phyloP scores from a whole-genome alignment of 164 flowering plant species.

The Akebia trifoliata region DNA sequence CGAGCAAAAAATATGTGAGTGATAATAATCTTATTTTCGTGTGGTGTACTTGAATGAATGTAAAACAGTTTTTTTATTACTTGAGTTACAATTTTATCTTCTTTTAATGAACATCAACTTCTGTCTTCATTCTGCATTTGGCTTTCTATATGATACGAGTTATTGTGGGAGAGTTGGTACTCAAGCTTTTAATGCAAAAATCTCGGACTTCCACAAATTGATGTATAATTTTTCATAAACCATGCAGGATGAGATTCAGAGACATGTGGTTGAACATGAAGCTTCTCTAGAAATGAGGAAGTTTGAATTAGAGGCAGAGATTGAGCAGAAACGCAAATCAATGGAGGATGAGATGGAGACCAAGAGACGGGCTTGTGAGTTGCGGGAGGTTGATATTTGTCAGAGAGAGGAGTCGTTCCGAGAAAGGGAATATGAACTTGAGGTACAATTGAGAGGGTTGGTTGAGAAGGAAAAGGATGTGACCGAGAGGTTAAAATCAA shows the following conservation, averaged over 20 bases:
- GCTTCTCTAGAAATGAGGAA: conserved; percentile 38
- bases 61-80: neutral
- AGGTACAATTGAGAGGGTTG: conserved; percentile 39
- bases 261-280: conserved; percentile 48
- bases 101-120: no score
- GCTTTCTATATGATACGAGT: no score
- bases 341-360: conserved; percentile 71
- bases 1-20: conserved; percentile 71
- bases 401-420: conserved; percentile 52
- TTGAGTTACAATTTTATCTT: neutral
- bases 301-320: conserved; percentile 59
- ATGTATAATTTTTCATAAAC: conserved; percentile 3
- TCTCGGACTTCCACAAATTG: no score
- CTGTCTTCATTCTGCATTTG: no score
- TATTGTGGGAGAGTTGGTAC: no score
- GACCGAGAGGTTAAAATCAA: conserved; percentile 29
- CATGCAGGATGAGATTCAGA: conserved; percentile 58
- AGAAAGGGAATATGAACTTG: conserved; percentile 67
- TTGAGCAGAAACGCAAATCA: conserved; percentile 44
- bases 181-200: no score
- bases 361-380: conserved; percentile 72
- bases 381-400: conserved; percentile 67
- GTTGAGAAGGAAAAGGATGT: conserved; percentile 54
- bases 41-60: neutral
- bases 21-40: neutral